These are phyloP conservation scores for Aspergillus sergii DNA, from an alignment of 2,329 filamentous ascomycete genomes.

Conservation along the genomic window DNA sequence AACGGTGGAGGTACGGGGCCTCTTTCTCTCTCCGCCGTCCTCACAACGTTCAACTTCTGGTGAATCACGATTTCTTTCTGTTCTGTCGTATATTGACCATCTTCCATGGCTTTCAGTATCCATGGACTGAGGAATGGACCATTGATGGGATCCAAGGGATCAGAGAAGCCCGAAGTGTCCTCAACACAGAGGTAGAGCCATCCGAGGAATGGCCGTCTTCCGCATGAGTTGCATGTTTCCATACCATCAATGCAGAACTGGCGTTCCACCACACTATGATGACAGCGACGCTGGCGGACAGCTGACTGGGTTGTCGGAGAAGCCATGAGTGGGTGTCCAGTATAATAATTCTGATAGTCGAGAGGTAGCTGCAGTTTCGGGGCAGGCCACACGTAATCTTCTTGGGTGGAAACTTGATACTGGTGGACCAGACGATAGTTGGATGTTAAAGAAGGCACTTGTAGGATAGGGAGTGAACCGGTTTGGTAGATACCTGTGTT, in stretches of 20 bases:
- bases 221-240: conserved; percentile 62
- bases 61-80: conserved; percentile 45
- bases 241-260: conserved; percentile 54
- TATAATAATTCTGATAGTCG: neutral
- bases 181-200: conserved; percentile 76
- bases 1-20: neutral
- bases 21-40: conserved; percentile 25
- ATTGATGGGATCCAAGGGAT: conserved; percentile 12
- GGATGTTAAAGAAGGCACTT: conserved; percentile 2
- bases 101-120: conserved; percentile 45
- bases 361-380: neutral
- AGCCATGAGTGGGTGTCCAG: neutral
- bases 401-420: neutral
- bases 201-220: conserved; percentile 58
- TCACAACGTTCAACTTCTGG: conserved; percentile 41
- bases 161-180: conserved; percentile 56
- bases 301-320: neutral
- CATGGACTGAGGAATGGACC: conserved; percentile 37
- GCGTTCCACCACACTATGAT: conserved; percentile 67
- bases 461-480: conserved; percentile 5
- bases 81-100: conserved; percentile 45
- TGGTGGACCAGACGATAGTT: neutral
- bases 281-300: conserved; percentile 11
- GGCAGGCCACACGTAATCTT: neutral
- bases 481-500: neutral